Evolutionary conservation across 225 moss, liverwort and hornwort species (phyloP).

Genomic region (Marchantia paleacea): DNA sequence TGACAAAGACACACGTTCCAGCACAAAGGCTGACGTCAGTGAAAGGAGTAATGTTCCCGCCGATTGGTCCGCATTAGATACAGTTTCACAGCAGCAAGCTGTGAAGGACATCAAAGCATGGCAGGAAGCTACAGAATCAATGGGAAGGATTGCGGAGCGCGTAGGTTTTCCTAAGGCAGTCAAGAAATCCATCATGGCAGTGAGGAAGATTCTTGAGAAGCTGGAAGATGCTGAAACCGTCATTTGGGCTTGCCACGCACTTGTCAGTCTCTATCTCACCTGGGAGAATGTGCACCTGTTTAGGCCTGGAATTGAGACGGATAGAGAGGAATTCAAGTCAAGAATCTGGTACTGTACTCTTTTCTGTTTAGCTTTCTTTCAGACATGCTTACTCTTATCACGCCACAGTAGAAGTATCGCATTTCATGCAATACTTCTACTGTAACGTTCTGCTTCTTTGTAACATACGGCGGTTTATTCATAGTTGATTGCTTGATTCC

Average conservation of each 20-base stretch:
- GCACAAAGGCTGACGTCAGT: background rate
- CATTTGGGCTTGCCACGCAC: constrained; percentile 23
- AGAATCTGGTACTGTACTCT: constrained; percentile 8
- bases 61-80: background rate
- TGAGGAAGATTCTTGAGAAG: constrained; percentile 15
- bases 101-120: constrained; percentile 21
- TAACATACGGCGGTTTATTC: no score
- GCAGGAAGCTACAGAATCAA: constrained; percentile 21
- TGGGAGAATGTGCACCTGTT: constrained; percentile 25
- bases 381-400: no score
- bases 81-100: constrained; percentile 23
- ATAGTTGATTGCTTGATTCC: no score
- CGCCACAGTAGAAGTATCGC: no score
- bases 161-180: constrained; percentile 16
- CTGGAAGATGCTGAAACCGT: constrained; percentile 20
- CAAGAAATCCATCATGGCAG: constrained; percentile 14
- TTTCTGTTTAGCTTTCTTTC: no score
- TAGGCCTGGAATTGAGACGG: constrained; percentile 12
- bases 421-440: no score
- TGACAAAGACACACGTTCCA: background rate
- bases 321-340: constrained; percentile 20
- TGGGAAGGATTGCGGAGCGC: constrained; percentile 18
- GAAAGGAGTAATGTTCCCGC: background rate
- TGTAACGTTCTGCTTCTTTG: no score
- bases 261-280: constrained; percentile 21